These are phyloP conservation scores for Lasiodiplodia sp. DNA, from an alignment of 2,329 filamentous ascomycete genomes.

Conservation along the genomic window DNA sequence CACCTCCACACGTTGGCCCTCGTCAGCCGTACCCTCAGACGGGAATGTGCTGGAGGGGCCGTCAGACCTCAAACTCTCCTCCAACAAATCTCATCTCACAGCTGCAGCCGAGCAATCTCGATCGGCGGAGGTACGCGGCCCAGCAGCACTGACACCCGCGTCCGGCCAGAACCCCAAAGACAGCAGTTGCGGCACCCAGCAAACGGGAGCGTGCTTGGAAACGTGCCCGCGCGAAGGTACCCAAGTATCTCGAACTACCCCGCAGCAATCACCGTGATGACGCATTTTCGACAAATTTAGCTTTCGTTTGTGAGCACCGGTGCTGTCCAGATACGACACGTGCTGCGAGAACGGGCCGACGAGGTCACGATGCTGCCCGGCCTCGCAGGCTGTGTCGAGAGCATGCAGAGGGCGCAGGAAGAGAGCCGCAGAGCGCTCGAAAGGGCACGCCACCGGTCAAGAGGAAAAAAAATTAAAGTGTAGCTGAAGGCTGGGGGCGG, in stretches of 20 bases:
- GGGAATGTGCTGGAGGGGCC: conserved; percentile 8
- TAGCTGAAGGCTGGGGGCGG: conserved; percentile 4
- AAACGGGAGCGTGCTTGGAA: background rate
- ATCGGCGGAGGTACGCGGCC: conserved; percentile 9
- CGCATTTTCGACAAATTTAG: conserved; percentile 9
- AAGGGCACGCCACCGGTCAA: background rate
- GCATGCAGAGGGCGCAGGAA: background rate
- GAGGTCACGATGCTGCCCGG: background rate
- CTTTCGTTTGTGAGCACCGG: conserved; percentile 21
- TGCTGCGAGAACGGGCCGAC: conserved; percentile 17
- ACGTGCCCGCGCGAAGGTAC: background rate
- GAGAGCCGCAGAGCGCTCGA: background rate
- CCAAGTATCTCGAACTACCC: background rate
- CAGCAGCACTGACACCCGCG: background rate
- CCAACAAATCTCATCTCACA: background rate
- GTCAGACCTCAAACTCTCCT: background rate
- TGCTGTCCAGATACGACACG: background rate
- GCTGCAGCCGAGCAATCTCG: conserved; percentile 6
- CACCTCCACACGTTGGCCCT: background rate
- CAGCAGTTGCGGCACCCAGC: background rate
- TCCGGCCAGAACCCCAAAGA: background rate
- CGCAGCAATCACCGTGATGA: conserved; percentile 8
- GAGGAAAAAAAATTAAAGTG: background rate
- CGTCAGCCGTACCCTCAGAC: conserved; percentile 4
- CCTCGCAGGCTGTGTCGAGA: background rate